Evolutionary conservation across 2,329 filamentous ascomycete species (phyloP).

Genomic region (Domatiomyces catenatus): DNA sequence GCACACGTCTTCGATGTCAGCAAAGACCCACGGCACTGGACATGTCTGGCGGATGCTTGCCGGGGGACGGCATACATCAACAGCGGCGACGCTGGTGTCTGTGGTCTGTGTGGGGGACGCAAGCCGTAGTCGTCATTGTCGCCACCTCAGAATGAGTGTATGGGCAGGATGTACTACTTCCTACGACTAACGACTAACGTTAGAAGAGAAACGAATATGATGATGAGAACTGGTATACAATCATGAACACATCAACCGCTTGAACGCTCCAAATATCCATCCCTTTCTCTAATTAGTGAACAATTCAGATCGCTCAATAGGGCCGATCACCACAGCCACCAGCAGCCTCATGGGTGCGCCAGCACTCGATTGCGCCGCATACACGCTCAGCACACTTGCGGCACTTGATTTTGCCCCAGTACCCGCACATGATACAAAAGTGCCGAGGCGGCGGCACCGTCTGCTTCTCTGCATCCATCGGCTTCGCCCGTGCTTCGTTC

Average conservation of each 20-base stretch:
- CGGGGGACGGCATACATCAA: constrained; percentile 47
- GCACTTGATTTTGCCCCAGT: constrained; percentile 36
- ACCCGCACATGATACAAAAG: constrained; percentile 36
- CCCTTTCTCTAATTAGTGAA: too few species aligned
- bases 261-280: neutral
- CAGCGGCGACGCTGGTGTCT: constrained; percentile 51
- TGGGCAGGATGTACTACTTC: too few species aligned
- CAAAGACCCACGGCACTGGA: constrained; percentile 46
- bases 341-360: constrained; percentile 33
- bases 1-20: constrained; percentile 49
- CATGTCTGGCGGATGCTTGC: constrained; percentile 44
- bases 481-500: constrained; percentile 29
- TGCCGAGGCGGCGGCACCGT: constrained; percentile 21
- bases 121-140: constrained; percentile 17
- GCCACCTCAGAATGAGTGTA: neutral
- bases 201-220: neutral
- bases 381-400: constrained; percentile 32
- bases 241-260: neutral
- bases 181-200: too few species aligned
- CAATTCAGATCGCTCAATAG: neutral
- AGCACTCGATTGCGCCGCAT: constrained; percentile 32
- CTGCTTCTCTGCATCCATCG: constrained; percentile 9
- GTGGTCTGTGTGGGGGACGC: constrained; percentile 49
- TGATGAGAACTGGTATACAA: neutral
- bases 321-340: constrained; percentile 16